Evolutionary conservation across 176 grass and related monocot species (phyloP), one percentile per base, ranked within the genome.

Genomic region (Aegilops bicornis): DNA sequence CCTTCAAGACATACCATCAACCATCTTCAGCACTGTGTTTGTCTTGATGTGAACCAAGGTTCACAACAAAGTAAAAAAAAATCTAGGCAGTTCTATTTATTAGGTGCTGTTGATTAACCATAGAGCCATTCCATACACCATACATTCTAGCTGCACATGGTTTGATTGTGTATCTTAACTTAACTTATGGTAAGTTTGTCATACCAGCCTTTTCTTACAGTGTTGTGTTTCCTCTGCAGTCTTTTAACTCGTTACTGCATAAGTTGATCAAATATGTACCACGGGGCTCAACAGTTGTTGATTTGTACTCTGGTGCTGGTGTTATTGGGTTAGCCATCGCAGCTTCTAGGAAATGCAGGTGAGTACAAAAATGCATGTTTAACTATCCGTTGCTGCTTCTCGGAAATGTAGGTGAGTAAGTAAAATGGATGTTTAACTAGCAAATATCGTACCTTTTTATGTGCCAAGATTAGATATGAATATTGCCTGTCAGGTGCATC

Each of bases 181-280:
- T 72, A 20, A 68, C 36, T 85, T 72, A 20, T 47, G 16, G 22
- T 35, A 82, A 75, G 4, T 84, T 84, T 29, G 10, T 31, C 36
- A 37, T 73, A 62, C 22, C 17, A 20, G 31, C 33, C 42, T 87
- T 40, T 31, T 69, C 35, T 89, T 48, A 79, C n/a, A 11, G 29
- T 67, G 36, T 16, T 85, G 70, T 90, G 25, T 86, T 70, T 72
- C 79, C 24, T 80, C 85, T 92, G 67, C 86, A 98, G 96, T 89
- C 96, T 72, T 98, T 98, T 90, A 94, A 92, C 77, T 91, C 92
- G 19, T 87, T 98, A 80, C 71, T 98, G 58, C 89, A 93, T 85
- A 98, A 87, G 89, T 64, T 98, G 83, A 80, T 94, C 84, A 98
- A 95, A 81, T 95, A 98, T 89, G 92, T 98, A 24, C 90, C 96